Base-by-base conservation (phyloP, 371 early-diverging fungal species). In the Thermomucor indicae-seudaticae region DNA sequence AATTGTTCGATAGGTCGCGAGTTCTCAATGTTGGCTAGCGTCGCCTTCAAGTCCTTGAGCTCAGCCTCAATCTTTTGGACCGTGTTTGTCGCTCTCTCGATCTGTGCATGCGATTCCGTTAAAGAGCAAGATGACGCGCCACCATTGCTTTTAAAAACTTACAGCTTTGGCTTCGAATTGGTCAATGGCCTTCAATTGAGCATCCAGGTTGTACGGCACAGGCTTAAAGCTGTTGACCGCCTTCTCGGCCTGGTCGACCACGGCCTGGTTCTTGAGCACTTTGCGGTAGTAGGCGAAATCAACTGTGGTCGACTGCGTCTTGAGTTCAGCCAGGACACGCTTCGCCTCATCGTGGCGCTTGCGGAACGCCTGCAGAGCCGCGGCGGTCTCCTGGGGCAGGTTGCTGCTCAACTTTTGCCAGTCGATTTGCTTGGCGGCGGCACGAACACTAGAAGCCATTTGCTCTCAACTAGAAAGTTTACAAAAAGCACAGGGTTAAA, bases 1-100 rank as follows among this genome's bases (percentile, higher is more conserved):
- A 95, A 81, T 66, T 95, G 86, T 50, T 95, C 93, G 52, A 96
- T 80, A 47, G 97, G 97, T 55, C 97, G 87, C 41, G 97, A 91
- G 47, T 77, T 75, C 69, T 96, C 91, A 61, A 97, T 97, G 87
- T 96, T 91, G 67, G 70, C 82, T 52, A 96, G 78, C 39, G 96
- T 92, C 49, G 85, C 90, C 57, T 90, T 80, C 49, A 97, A 86
- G 54, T 95, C 94, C 51, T 78, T 76, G 51, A 97, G 79, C 71
- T 95, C 94, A 14, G 69, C 75, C 67, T 88, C 85, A 60, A 95
- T 84, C 81, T 90, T 89, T 59, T 79, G 65, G 51, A 85, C 89
- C 28, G 95, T 94, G 51, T 77, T 77, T 78, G 91, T 70, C 57
- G 97, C 97, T 46, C 86, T 83, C 47, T 86, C 78, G 59, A 95